Evolutionary conservation across 306 rosid species (phyloP), one percentile per base, ranked within the genome.

Genomic region (Cyclanthera cordifolia): DNA sequence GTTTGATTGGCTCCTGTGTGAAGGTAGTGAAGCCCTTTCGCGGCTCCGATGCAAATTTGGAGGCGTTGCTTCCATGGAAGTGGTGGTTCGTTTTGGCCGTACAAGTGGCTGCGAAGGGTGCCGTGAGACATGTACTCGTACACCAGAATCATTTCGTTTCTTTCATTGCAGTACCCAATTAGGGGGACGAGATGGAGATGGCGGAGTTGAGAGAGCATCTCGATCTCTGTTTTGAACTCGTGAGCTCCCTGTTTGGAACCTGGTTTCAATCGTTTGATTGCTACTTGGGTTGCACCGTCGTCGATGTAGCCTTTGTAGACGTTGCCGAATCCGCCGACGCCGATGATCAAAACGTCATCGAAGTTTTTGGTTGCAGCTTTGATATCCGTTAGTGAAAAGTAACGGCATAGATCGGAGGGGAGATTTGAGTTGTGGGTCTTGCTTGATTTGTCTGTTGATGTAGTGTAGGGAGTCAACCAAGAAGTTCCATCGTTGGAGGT

Each of bases 301-400:
- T 68, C 77, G 0, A 74, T 24, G 71, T n/a, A 72, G 1, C 82
- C 80, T 77, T 74, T 77, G 39, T 79, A 83, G 2, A 79, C 84
- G 8, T 82, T 43, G 5, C 84, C 86, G 4, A 83, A 83, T 2
- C 87, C 87, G 0, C 82, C 84, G 0, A 37, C 56, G 0, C 84
- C 87, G 21, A 79, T 55, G 2, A 77, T 58, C 23, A 20, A 77
- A 11, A 1, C 8, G 0, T 63, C 72, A 0, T 50, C 70, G 9
- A 79, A 82, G 16, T 74, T 39, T 25, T 82, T 57, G 6, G 86
- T 77, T 25, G 78, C 82, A 0, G 67, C 77, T 74, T 12, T 72
- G 51, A 79, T 79, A 19, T 77, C 80, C 1, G 54, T 23, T 25
- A 77, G 37, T 2, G 82, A 60, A 2, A 82, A 79, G 50, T 13